Evolutionary conservation across 306 rosid species (phyloP), one percentile per base, ranked within the genome.

Genomic region (Potentilla sterilis): DNA sequence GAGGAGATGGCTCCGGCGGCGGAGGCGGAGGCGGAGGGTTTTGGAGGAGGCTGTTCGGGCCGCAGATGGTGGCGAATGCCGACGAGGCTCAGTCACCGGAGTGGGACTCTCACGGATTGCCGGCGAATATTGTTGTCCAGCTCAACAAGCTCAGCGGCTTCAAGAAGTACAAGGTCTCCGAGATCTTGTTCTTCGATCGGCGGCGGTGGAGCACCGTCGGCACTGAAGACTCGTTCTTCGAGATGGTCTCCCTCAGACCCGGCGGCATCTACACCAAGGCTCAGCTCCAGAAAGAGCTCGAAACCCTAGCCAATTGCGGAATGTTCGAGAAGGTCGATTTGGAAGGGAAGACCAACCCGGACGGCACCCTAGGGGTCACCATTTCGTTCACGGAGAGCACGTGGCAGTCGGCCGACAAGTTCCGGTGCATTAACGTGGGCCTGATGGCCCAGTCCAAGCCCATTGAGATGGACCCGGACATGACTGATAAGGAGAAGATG

Each of bases 291-390:
- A 95, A 90, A 68, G 97, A 95, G 87, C 87, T 95, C 3, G 99
- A 95, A 59, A 75, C 82, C 22, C 84, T 95, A 0, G 92, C 92
- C 4, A 85, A 89, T n/a, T 92, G 97, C 54, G 99, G 99, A 51
- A 95, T 95, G 99, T 95, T 95, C 76, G 97, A 92, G 87, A 95
- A 92, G 85, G 99, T 95, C 9, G 97, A 95, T 69, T 61, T 95
- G 84, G 97, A 95, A 73, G 97, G 97, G 63, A 92, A 90, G 69
- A 90, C 99, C 5, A 92, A 90, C n/a, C 52, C 97, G 0, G 97
- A 95, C 64, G 99, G 99, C 21, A 81, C 91, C 2, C 16, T 95
- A 0, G 92, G 81, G 0, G 73, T 95, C 6, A 92, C 88, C 1
- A 87, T 95, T 16, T 81, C 90, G 0, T 95, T 90, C 80, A 84